Base-by-base conservation (phyloP, 1,284 basidiomycete species). In the Pseudomicrostroma phylloplanum region DNA sequence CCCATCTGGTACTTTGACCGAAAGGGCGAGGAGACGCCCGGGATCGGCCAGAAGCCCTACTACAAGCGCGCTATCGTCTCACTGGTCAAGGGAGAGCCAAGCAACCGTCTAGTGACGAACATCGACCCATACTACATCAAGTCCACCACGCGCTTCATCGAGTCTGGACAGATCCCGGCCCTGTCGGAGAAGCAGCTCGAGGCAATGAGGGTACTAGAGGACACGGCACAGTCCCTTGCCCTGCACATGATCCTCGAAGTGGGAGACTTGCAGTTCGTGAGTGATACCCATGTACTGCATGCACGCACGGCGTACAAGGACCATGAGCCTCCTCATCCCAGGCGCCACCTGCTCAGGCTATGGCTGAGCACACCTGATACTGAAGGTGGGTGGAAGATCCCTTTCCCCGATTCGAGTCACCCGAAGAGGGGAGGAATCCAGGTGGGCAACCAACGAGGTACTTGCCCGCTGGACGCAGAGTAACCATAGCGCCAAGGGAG, bases 211-310 rank as follows among this genome's bases (percentile, higher is more conserved):
- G 79, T 80, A 7, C 68, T 82, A 42, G 81, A 82, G 62, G 73
- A 81, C 48, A 81, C 80, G 1, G 81, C 81, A 1, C 72, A 79
- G 58, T 61, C 72, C 6, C 63, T 81, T 12, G 68, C 79, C 1
- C 69, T 82, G 12, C 81, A 82, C 62, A 82, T 82, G 81, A 68
- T 81, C 13, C 69, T 82, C 4, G 74, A 79, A 25, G 79, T 82
- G 4, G 81, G 81, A 40, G 81, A 82, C 51, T 19, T 61, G 25
- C 58, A 69, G 57, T 71, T 67, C 40, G 68, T 71, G 3, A 57
- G 56, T 39, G 67, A 67, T 56, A 72, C 77, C 1, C 80, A 81
- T 64, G 77, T 80, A 56, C 69, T 81, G 63, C 81, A 82, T 61
- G 80, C 81, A 0, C 69, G 81, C 30, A 82, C 81, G 4, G 81